Base-by-base conservation (phyloP, 1,284 basidiomycete species). In the Cerioporus squamosus region DNA sequence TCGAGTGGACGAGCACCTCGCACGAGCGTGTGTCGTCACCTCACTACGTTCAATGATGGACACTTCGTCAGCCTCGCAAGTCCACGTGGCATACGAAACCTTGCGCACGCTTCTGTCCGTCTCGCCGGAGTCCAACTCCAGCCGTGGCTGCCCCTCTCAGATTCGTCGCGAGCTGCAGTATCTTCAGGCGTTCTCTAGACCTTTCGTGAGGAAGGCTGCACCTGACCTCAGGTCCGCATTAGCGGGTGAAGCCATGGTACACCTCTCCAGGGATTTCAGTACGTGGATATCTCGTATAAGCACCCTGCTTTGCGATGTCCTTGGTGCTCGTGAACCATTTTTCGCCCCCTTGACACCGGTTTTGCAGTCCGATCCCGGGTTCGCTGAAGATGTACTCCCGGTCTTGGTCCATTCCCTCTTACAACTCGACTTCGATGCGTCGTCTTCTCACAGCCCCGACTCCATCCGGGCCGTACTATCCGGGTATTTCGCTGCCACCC, bases 401-500 rank as follows among this genome's bases (percentile, higher is more conserved):
- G 73, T 90, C 22, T 78, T 98, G 22, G 84, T 96, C 2, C 88
- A 94, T 66, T 82, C 83, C 2, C 63, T 90, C 2, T 79, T 97
- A 10, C 80, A 78, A 49, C 62, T 60, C n/a, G 79, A 82, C 56
- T 53, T 53, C n/a, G 60, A 62, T 47, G 54, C 54, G 17, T 55
- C 59, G 42, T 42, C 50, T 20, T 51, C 23, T 33, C 49, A 55
- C 43, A 59, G 68, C 42, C 61, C 49, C 17, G 54, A 50, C 53
- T 61, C 60, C 42, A 62, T 61, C 39, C 77, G 75, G 7, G 66
- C 66, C 5, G 51, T 72, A 0, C 73, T 94, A 6, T 92, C 91
- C 0, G 64, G 72, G 3, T 93, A 91, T 68, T 88, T 95, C 73
- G 78, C 81, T 1, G 69, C 74, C 7, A 71, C 95, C 17, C 78